A percentile compares a stretch with the other conserved stretches of the same genome.
Evolutionary conservation across 2,329 filamentous ascomycete species (phyloP).

Genomic region (Pyrenochaeta sp.): DNA sequence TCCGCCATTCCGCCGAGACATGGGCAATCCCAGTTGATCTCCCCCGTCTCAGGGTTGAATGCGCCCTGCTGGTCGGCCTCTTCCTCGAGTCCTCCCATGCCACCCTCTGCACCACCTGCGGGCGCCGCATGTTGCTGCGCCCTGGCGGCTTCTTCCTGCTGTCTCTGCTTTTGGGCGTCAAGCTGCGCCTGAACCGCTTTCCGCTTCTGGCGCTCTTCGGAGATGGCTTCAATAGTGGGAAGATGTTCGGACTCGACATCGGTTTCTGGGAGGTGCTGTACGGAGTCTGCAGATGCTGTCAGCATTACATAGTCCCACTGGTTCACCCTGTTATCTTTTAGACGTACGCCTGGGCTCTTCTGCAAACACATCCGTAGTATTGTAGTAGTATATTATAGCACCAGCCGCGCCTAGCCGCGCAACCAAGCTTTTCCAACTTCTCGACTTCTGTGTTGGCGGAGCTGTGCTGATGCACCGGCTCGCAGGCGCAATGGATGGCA

Average conservation of each 20-base stretch:
- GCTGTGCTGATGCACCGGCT: conserved; percentile 66
- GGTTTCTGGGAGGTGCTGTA: conserved; percentile 50
- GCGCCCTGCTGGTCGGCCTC: conserved; percentile 89
- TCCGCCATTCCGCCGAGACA: conserved; percentile 97
- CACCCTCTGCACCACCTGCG: conserved; percentile 30
- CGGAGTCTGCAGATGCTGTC: conserved; percentile 26
- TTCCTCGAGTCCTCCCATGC: conserved; percentile 71
- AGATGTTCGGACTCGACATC: conserved; percentile 52
- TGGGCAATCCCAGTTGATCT: conserved; percentile 99
- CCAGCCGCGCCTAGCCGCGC: conserved; percentile 78
- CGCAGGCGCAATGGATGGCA: conserved; percentile 48
- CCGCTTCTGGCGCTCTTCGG: conserved; percentile 52
- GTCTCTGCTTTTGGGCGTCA: conserved; percentile 35
- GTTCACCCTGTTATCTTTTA: conserved; percentile 2
- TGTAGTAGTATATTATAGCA: conserved; percentile 90
- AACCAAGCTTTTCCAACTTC: conserved; percentile 82
- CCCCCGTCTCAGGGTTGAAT: conserved; percentile 97
- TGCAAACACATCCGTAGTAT: conserved; percentile 86
- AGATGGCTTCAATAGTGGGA: conserved; percentile 56
- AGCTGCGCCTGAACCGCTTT: conserved; percentile 41
- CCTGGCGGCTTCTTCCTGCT: conserved; percentile 28
- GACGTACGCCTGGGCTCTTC: conserved; percentile 78
- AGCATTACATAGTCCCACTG: conserved; percentile 10
- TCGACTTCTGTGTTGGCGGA: conserved; percentile 69
- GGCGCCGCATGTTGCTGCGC: conserved; percentile 21